phyloP scores from a whole-genome alignment of 371 early-diverging fungal species.

The Mucor irregularis region DNA sequence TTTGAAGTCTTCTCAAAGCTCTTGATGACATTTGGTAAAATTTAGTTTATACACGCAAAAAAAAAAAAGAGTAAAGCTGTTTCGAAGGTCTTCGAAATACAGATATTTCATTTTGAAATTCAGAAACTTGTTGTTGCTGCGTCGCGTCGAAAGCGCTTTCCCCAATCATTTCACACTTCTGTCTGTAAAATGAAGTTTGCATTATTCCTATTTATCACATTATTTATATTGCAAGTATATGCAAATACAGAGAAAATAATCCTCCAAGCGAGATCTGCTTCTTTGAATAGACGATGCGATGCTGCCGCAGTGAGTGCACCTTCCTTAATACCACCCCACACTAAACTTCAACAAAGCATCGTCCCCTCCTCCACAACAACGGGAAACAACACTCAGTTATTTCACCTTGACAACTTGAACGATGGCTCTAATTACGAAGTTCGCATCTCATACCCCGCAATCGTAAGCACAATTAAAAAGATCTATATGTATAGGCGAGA shows the following conservation, averaged over 20 bases:
- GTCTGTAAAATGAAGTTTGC: neutral
- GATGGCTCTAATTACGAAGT: constrained; percentile 31
- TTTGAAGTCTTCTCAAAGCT: constrained; percentile 43
- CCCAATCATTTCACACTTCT: neutral
- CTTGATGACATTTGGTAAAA: constrained; percentile 41
- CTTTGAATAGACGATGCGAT: neutral
- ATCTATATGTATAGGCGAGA: neutral
- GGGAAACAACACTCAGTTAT: constrained; percentile 10
- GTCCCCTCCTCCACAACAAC: constrained; percentile 1
- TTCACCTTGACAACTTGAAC: constrained; percentile 16
- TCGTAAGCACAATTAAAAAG: constrained; percentile 20
- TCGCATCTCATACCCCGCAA: constrained; percentile 46
- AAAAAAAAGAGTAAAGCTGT: neutral
- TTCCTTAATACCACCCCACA: constrained; percentile 19
- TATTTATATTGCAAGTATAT: neutral
- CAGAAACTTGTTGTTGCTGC: neutral
- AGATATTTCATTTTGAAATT: neutral
- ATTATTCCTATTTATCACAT: neutral
- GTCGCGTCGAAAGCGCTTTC: neutral
- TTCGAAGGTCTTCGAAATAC: neutral
- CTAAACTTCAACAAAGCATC: constrained; percentile 11
- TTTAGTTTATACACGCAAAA: neutral
- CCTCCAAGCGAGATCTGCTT: constrained; percentile 7
- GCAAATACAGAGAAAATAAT: constrained; percentile 51
- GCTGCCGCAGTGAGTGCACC: neutral